phyloP scores from a whole-genome alignment of 768 basidiomycete genomes.

The Cyclocybe cylindracea region DNA sequence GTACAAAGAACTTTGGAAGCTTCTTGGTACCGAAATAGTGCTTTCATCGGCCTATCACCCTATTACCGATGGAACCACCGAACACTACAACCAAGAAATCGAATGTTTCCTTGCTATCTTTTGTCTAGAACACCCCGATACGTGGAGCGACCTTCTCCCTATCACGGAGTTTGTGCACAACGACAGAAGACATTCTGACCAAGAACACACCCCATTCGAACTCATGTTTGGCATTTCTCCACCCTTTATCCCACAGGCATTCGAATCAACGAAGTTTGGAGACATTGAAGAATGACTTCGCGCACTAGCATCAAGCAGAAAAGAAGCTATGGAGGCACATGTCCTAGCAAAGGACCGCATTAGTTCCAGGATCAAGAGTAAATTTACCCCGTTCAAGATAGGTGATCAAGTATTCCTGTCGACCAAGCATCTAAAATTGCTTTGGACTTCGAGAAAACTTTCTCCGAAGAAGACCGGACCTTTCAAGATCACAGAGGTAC shows the following conservation, averaged over 20 bases:
- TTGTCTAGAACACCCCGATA: neutral
- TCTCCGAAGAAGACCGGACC: no score
- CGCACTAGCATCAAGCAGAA: no score
- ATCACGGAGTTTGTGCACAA: constrained; percentile 2
- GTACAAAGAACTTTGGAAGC: constrained; percentile 18
- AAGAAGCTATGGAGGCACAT: no score
- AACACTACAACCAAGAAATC: constrained; percentile 36
- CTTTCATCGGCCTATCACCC: constrained; percentile 39
- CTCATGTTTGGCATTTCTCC: neutral
- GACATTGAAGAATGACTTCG: no score
- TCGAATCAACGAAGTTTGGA: neutral
- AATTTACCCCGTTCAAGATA: no score
- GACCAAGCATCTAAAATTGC: no score
- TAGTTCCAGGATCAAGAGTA: no score
- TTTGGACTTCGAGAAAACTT: no score
- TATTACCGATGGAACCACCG: constrained; percentile 19
- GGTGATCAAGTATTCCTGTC: no score
- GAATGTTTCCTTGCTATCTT: constrained; percentile 17
- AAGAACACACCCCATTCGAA: constrained; percentile 1
- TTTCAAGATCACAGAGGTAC: no score
- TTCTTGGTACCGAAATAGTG: constrained; percentile 16
- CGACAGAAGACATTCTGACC: neutral
- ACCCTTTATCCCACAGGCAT: neutral
- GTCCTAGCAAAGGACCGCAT: no score
- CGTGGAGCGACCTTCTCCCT: neutral